Evolutionary conservation across 192 early-diverging fungal species (phyloP), one percentile per base, ranked within the genome.

Genomic region (Backusella liffmaniae): DNA sequence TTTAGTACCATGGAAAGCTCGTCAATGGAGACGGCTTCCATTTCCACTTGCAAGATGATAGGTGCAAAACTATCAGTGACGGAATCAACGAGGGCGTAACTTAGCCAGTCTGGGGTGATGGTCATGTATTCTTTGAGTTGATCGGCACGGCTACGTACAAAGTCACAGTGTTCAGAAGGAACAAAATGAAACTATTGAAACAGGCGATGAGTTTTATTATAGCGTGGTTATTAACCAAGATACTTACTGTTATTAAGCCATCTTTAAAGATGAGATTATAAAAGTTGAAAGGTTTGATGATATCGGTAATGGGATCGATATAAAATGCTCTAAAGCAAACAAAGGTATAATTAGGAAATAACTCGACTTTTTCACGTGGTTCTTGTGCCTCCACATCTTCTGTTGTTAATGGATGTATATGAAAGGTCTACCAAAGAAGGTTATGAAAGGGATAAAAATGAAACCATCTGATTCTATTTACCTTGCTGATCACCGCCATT

Each of bases 381-480:
- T 96, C 94, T 59, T 95, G 90, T 9, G 91, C 92, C 69, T 88
- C 84, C 65, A 99, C 96, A 79, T 99, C 98, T 85, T 99, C 96
- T 21, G 87, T 77, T 5, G 94, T 94, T 39, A 95, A 83, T 13
- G 94, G 93, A 84, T 96, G 94, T 49, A 95, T 83, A 13, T 84
- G 85, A 80, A 96, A 91, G 13, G 90, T 78, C 74, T 91, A 76
- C 46, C 16, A 32, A n/a, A 80, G 16, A 8, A 32, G 32, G 26
- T 32, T 13, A 46, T n/a, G 8, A 46, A 34, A 53, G 16, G 30
- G 18, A 70, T 6, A 6, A 32, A 30, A 29, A 23, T 42, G 8
- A 53, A 21, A 59, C 21, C 7, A 37, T 46, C 32, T 44, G 2
- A 26, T 82, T 42, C 26, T 42, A 39, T n/a, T 51, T 74, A 91